These are phyloP conservation scores for Komagataella pseudopastoris DNA, from an alignment of 805 yeast species.

Conservation along the genomic window DNA sequence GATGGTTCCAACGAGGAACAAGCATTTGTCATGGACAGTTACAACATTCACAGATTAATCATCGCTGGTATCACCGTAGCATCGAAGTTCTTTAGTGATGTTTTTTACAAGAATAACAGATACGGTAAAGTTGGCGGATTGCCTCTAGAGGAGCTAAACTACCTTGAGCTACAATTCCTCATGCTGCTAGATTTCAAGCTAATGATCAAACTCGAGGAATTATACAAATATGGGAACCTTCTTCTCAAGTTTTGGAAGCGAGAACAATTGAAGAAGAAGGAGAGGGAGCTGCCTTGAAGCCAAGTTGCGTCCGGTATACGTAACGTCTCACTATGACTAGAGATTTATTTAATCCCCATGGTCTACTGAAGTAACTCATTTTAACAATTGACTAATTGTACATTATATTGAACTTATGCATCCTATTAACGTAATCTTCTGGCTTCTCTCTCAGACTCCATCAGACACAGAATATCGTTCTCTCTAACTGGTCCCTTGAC, in stretches of 20 bases:
- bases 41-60: slow-evolving; percentile 85
- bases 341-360: neutral
- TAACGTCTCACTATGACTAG: slow-evolving; percentile 1
- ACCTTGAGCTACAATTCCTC: slow-evolving; percentile 81
- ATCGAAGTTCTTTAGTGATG: slow-evolving; percentile 87
- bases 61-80: slow-evolving; percentile 94
- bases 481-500: slow-evolving; percentile 39
- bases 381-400: neutral
- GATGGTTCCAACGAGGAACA: slow-evolving; percentile 20
- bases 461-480: slow-evolving; percentile 22
- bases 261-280: slow-evolving; percentile 32
- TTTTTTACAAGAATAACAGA: slow-evolving; percentile 85
- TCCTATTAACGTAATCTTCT: slow-evolving; percentile 18
- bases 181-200: slow-evolving; percentile 74
- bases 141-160: slow-evolving; percentile 85
- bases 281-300: neutral
- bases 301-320: slow-evolving; percentile 14
- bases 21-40: slow-evolving; percentile 88
- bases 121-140: slow-evolving; percentile 95
- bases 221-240: slow-evolving; percentile 82
- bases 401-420: neutral
- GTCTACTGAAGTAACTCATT: neutral
- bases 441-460: slow-evolving; percentile 21
- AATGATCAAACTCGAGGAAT: slow-evolving; percentile 80
- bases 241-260: slow-evolving; percentile 75